Evolutionary conservation across 371 early-diverging fungal genomes (phyloP).

Genomic region (Saksenaea vasiformis): DNA sequence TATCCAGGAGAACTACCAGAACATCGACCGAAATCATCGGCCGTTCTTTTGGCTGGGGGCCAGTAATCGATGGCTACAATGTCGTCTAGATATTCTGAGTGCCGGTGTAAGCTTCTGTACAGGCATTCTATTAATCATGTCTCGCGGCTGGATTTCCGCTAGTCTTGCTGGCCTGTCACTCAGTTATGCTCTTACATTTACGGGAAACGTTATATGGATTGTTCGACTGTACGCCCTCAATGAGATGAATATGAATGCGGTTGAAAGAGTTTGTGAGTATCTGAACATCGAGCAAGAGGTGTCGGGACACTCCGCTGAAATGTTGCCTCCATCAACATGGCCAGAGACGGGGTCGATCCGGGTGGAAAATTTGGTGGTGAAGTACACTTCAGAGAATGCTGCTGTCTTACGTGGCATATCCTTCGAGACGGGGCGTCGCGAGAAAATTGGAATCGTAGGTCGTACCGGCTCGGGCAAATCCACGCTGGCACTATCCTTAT

Average conservation of each 20-base stretch:
- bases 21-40: constrained; percentile 59
- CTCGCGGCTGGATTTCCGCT: constrained; percentile 46
- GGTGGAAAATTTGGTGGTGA: constrained; percentile 39
- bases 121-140: constrained; percentile 43
- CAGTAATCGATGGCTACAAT: constrained; percentile 72
- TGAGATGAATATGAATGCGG: constrained; percentile 75
- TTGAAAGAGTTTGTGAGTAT: constrained; percentile 74
- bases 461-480: constrained; percentile 69
- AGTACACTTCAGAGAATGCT: constrained; percentile 56
- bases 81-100: constrained; percentile 64
- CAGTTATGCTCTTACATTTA: constrained; percentile 70
- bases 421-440: constrained; percentile 39
- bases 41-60: constrained; percentile 69
- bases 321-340: constrained; percentile 48
- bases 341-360: constrained; percentile 63
- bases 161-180: constrained; percentile 71
- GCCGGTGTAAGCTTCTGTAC: constrained; percentile 61
- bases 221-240: constrained; percentile 58
- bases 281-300: constrained; percentile 62
- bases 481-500: constrained; percentile 52
- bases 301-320: constrained; percentile 27
- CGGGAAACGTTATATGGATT: constrained; percentile 18
- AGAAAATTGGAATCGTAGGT: constrained; percentile 48
- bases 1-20: constrained; percentile 34
- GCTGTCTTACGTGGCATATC: constrained; percentile 50